Evolutionary conservation across 495 filamentous ascomycete genomes (phyloP), one percentile per base, ranked within the genome.

Genomic region (Tetracladium marchalianum): DNA sequence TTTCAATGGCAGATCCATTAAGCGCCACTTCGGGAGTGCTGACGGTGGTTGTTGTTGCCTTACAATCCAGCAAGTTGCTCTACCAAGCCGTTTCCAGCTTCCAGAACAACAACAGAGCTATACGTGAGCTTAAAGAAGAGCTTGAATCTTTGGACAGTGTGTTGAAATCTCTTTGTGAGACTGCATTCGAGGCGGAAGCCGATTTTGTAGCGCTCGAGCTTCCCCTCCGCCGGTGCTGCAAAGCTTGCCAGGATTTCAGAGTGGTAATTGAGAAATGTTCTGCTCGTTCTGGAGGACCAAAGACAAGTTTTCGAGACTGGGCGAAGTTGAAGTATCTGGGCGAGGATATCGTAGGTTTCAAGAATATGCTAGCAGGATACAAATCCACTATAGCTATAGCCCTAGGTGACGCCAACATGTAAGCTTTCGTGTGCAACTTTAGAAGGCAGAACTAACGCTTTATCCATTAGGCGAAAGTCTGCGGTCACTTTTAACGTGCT

Each of bases 111-210:
- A 56, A 59, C 39, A 64, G 59, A 39, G 56, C 49, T 31, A 61
- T 69, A 19, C 62, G 65, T 37, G 63, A 71, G 16, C 64, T 74
- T 36, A 42, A 57, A 41, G 56, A 60, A 12, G 69, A 72, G 50
- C 55, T 70, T 9, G 54, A 66, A 39, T 60, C 62, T 32, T 50
- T 72, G 5, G 59, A 43, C 47, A 61, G n/a, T n/a, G 64, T 66
- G 33, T 55, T 73, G 17, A 31, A 16, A 8, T 43, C 60, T 19
- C 63, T 73, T 39, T 43, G 32, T 24, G 58, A 69, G 10, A 53
- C 50, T n/a, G 56, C 39, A n/a, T 12, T 32, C 19, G 41, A 19
- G 19, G 47, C 43, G 8, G 47, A 53, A 31, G 35, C 27, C 9
- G 51, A 59, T 44, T 39, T 63, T 40, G 27, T 40, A 37, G 34